Percentiles rank a stretch among this genome's conserved stretches.
phyloP scores from a whole-genome alignment of 306 rosid species.

The Fragaria vesca region DNA sequence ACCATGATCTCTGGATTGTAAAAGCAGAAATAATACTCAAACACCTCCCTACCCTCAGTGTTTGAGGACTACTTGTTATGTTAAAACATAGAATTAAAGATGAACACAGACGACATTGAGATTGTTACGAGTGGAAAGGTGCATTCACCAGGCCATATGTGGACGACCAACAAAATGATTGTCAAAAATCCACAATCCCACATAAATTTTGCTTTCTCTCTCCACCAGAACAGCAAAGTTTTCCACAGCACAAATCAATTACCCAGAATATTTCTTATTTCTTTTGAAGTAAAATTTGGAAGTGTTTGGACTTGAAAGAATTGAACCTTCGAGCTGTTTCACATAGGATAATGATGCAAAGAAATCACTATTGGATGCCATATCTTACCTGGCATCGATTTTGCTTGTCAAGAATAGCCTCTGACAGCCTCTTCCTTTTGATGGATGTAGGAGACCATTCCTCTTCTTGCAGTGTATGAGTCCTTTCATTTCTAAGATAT shows the following conservation, averaged over 20 bases:
- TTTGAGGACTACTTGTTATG: not conserved
- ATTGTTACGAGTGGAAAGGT: not conserved
- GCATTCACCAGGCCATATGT: not conserved
- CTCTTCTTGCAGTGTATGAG: constrained; percentile 31
- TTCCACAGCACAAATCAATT: not conserved
- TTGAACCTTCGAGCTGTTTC: not conserved
- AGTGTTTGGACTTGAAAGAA: not conserved
- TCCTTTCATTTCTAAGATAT: constrained; percentile 33
- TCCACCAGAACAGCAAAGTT: not conserved
- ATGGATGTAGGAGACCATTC: constrained; percentile 30
- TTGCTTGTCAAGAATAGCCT: constrained; percentile 40
- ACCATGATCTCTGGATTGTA: not conserved
- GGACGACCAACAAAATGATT: not conserved
- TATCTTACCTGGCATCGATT: constrained; percentile 65
- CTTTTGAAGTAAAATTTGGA: not conserved
- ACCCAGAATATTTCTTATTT: not conserved
- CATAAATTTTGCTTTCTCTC: not conserved
- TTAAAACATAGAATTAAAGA: not conserved
- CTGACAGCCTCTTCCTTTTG: constrained; percentile 53
- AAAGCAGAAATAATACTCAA: not conserved
- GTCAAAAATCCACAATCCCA: not conserved
- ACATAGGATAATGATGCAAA: not conserved
- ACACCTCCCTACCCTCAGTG: not conserved
- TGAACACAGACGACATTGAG: not conserved
- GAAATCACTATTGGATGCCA: constrained; percentile 3